Conservation (phyloP, 495 filamentous ascomycete genomes). For the Aspergillus wentii region DNA sequence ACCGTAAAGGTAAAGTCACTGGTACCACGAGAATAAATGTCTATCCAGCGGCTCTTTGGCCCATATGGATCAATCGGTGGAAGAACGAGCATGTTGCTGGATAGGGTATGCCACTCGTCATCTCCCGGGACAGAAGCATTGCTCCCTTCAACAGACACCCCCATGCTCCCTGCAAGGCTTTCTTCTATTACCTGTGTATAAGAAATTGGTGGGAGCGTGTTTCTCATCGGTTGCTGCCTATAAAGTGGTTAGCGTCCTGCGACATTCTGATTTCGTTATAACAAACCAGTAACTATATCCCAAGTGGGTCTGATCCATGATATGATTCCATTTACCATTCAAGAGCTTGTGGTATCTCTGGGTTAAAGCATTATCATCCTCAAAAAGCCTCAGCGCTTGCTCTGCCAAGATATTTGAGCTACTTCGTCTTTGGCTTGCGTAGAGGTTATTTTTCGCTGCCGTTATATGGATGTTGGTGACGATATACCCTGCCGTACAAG, state of each 20-base stretch:
- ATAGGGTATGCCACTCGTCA: slow-evolving; percentile 57
- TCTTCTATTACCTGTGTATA: slow-evolving; percentile 53
- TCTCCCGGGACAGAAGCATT: slow-evolving; percentile 65
- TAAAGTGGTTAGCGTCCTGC: slow-evolving; percentile 24
- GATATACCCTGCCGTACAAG: slow-evolving; percentile 56
- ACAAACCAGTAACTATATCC: slow-evolving; percentile 42
- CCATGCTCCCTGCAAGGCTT: slow-evolving; percentile 54
- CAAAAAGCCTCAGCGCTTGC: slow-evolving; percentile 53
- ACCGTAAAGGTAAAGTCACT: slow-evolving; percentile 53
- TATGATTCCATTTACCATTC: slow-evolving; percentile 68
- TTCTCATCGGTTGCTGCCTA: slow-evolving; percentile 66
- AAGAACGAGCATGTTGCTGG: slow-evolving; percentile 42
- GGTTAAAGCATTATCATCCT: slow-evolving; percentile 58
- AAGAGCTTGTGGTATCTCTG: slow-evolving; percentile 58
- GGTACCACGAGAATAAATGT: slow-evolving; percentile 62
- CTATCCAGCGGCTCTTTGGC: slow-evolving; percentile 55
- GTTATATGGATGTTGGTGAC: slow-evolving; percentile 58
- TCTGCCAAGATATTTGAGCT: slow-evolving; percentile 58
- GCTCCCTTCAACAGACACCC: slow-evolving; percentile 58
- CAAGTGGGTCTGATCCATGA: slow-evolving; percentile 59
- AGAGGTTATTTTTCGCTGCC: slow-evolving; percentile 57
- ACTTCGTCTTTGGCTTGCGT: slow-evolving; percentile 59
- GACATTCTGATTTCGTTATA: too few species aligned
- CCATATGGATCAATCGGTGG: slow-evolving; percentile 60
- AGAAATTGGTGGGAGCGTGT: slow-evolving; percentile 55